These are phyloP conservation scores for Phenoliferia sp. DNA, from an alignment of 1,284 basidiomycete genomes.

Conservation along the genomic window DNA sequence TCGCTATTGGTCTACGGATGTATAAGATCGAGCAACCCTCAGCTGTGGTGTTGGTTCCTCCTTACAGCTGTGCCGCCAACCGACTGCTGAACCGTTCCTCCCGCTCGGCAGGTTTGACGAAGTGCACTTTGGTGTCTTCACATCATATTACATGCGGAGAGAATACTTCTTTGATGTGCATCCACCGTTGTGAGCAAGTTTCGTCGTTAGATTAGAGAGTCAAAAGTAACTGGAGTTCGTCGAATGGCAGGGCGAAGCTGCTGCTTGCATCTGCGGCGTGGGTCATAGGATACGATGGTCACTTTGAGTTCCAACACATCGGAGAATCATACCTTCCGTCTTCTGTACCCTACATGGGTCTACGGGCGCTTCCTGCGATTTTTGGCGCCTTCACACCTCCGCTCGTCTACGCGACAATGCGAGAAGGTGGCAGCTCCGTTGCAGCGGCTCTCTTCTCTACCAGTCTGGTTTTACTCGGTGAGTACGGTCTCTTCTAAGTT, in stretches of 20 bases:
- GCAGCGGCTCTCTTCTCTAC: constrained; percentile 85
- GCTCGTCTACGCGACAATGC: constrained; percentile 95
- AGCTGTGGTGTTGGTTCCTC: constrained; percentile 75
- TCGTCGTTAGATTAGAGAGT: no score
- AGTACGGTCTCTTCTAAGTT: background rate
- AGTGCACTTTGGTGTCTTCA: constrained; percentile 75
- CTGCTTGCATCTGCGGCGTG: constrained; percentile 88
- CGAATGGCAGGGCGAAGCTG: constrained; percentile 63
- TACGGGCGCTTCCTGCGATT: constrained; percentile 86
- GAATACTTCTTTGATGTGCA: constrained; percentile 99
- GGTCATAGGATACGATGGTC: constrained; percentile 92
- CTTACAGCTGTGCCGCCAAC: background rate
- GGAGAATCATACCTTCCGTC: constrained; percentile 83
- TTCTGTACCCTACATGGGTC: constrained; percentile 88
- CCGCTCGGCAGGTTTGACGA: constrained; percentile 74
- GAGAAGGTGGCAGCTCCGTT: constrained; percentile 91
- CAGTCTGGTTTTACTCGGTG: constrained; percentile 77
- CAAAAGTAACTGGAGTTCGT: no score
- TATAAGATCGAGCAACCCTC: constrained; percentile 90
- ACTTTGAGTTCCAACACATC: constrained; percentile 90
- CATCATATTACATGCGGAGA: constrained; percentile 79
- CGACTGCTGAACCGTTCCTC: background rate
- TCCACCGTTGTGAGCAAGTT: constrained; percentile 72
- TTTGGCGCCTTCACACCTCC: constrained; percentile 85
- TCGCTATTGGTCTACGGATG: constrained; percentile 72